Evolutionary conservation across 306 rosid genomes (phyloP).

Genomic region (Fragaria nilgerrensis): DNA sequence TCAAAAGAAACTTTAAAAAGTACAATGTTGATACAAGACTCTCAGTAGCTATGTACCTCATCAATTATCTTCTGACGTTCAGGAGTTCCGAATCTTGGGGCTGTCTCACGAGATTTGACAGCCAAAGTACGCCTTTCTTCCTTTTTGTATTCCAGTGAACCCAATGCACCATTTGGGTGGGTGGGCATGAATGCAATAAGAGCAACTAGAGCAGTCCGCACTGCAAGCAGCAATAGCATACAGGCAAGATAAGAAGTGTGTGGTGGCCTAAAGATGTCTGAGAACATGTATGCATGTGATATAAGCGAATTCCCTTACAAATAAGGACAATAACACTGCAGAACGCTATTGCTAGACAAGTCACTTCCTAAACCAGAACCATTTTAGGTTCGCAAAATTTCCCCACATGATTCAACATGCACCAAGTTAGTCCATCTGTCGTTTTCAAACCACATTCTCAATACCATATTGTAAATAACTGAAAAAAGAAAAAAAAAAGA

Average conservation of each 20-base stretch:
- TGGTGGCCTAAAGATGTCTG: background rate
- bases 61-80: constrained; percentile 87
- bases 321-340: background rate
- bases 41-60: constrained; percentile 31
- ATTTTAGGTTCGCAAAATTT: background rate
- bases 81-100: constrained; percentile 74
- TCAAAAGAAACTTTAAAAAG: background rate
- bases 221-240: constrained; percentile 42
- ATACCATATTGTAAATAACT: background rate
- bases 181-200: constrained; percentile 98
- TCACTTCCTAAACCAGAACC: background rate
- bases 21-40: background rate
- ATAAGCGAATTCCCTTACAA: background rate
- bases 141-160: constrained; percentile 86
- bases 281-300: background rate
- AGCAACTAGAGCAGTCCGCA: constrained; percentile 95
- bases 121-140: constrained; percentile 84
- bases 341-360: background rate
- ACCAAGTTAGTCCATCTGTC: background rate
- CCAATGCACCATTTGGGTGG: constrained; percentile 89
- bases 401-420: background rate
- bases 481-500: too few relatives aligned
- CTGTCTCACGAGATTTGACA: constrained; percentile 72
- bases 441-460: background rate
- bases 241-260: constrained; percentile 9